Conservation (phyloP, 2,329 filamentous ascomycete species). For the Xylariaceae sp. region DNA sequence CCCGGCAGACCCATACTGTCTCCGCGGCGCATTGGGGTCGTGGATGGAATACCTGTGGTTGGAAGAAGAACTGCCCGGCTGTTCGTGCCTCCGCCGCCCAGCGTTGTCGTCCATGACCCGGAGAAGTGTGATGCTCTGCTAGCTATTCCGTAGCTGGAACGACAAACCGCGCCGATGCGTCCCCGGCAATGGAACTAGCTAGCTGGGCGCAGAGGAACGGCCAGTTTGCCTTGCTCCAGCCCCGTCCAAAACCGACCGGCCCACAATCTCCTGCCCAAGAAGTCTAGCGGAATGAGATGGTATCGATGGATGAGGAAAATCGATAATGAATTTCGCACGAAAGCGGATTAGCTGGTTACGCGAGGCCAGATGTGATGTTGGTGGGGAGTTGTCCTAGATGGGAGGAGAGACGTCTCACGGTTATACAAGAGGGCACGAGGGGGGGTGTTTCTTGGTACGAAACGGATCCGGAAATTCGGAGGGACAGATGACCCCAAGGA, state of each 20-base stretch:
- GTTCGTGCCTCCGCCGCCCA: conserved; percentile 68
- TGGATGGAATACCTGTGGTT: conserved; percentile 49
- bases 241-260: conserved; percentile 31
- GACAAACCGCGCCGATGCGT: conserved; percentile 59
- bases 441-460: conserved; percentile 22
- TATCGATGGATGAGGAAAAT: conserved; percentile 7
- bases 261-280: conserved; percentile 15
- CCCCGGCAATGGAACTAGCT: conserved; percentile 59
- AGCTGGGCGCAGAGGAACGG: conserved; percentile 53
- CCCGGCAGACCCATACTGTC: conserved; percentile 41
- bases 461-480: conserved; percentile 6
- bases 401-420: conserved; percentile 12
- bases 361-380: conserved; percentile 12
- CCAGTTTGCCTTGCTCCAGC: conserved; percentile 52
- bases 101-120: conserved; percentile 74
- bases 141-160: conserved; percentile 43
- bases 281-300: conserved; percentile 7
- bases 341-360: conserved; percentile 17
- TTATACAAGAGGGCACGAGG: conserved; percentile 14
- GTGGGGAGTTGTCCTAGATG: conserved; percentile 17
- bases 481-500: neutral
- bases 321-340: conserved; percentile 12
- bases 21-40: conserved; percentile 44
- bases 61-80: conserved; percentile 57
- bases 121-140: conserved; percentile 44